Evolutionary conservation across 208 protist species (phyloP), one percentile per base, ranked within the genome.

Genomic region (Tetramitus jugosus): DNA sequence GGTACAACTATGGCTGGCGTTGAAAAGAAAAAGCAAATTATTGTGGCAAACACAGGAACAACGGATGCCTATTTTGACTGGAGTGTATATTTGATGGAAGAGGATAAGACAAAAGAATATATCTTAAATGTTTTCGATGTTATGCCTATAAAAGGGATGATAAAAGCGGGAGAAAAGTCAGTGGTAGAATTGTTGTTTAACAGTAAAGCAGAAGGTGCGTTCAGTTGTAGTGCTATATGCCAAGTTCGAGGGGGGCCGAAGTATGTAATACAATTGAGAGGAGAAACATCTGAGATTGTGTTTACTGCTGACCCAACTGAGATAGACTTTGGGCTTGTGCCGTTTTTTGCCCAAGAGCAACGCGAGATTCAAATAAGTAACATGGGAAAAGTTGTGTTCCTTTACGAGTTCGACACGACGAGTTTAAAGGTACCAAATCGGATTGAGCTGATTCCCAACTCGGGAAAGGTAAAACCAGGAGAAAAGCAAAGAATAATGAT

Each of bases 91-190:
- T 72, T 80, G 40, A 77, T 94, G 56, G 69, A 85, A 33, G 77
- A 83, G 13, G 64, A 79, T 37, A 52, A 49, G n/a, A 26, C 20
- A 45, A 20, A 37, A 39, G 43, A 86, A 42, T n/a, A n/a, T n/a
- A n/a, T n/a, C n/a, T n/a, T n/a, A n/a, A n/a, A n/a, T n/a, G 80
- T 84, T 14, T 97, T 97, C 80, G 95, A 98, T 81, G 87, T 98
- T 79, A 80, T 96, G 0, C 95, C 95, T 20, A 95, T 95, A 77
- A 82, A 88, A 10, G 93, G 93, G 39, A 81, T 81, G 26, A 87
- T 98, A 35, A 75, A 81, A 42, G 91, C 94, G 0, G 94, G 93
- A 17, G 90, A 81, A 72, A 82, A 79, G 43, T 80, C 88, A 53
- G 60, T 62, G 23, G 84, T 96, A n/a, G 89, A 95, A 82, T 91